A percentile compares a stretch with the other conserved stretches of the same genome.
Evolutionary conservation across 2,329 filamentous ascomycete genomes (phyloP).

Genomic region (Fonsecaea pedrosoi): DNA sequence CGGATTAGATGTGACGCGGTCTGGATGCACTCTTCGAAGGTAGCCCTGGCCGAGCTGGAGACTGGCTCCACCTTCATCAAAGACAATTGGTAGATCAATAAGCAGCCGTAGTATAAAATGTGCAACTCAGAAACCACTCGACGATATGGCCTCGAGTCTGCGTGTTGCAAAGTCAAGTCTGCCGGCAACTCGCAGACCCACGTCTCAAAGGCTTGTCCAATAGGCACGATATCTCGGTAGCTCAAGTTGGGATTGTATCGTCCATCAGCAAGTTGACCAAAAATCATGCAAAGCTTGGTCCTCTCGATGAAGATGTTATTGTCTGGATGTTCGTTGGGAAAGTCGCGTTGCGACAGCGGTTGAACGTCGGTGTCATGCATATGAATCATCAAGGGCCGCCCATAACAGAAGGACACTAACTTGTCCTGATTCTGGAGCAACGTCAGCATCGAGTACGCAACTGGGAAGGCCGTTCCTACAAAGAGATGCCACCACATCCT

Average conservation of each 20-base stretch:
- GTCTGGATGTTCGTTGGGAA: conserved; percentile 23
- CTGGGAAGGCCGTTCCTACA: conserved; percentile 15
- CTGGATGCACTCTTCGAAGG: conserved; percentile 27
- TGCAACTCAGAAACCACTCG: conserved; percentile 29
- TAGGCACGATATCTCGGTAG: conserved; percentile 16
- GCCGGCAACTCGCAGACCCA: conserved; percentile 22
- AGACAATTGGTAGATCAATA: conserved; percentile 26
- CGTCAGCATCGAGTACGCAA: conserved; percentile 12
- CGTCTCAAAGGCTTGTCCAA: conserved; percentile 18
- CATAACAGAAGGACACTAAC: conserved; percentile 28
- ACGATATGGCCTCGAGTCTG: conserved; percentile 20
- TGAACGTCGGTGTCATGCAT: conserved; percentile 29
- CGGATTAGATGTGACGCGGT: conserved; percentile 23
- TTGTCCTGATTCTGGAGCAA: conserved; percentile 30
- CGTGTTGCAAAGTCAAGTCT: conserved; percentile 14
- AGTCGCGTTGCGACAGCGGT: conserved; percentile 23
- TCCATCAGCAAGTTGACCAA: conserved; percentile 48
- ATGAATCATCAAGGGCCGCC: conserved; percentile 22
- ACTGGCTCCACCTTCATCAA: conserved; percentile 25
- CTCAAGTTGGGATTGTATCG: conserved; percentile 21
- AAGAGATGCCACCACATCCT: conserved; percentile 32
- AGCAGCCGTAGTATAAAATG: conserved; percentile 28
- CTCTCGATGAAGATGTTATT: conserved; percentile 30
- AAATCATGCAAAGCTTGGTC: conserved; percentile 86
- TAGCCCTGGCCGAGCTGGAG: conserved; percentile 18